Evolutionary conservation across 257 asterid species (phyloP).

Genomic region (Schizonepeta tenuifolia): DNA sequence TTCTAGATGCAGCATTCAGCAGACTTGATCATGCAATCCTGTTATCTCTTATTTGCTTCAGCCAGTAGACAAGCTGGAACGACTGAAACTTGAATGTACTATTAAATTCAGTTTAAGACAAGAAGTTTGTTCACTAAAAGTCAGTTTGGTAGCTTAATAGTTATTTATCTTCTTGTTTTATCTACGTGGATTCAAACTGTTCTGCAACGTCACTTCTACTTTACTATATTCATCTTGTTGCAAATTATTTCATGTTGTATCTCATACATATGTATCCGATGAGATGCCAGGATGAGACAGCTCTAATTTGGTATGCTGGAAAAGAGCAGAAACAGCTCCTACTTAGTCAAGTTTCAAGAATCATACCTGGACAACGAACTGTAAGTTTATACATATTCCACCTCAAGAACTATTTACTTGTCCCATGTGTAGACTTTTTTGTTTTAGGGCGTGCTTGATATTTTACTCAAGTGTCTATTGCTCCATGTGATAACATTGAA

Average conservation of each 20-base stretch:
- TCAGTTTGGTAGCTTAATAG: constrained; percentile 5
- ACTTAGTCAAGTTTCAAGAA: constrained; percentile 63
- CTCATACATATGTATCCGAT: constrained; percentile 10
- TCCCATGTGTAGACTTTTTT: background rate
- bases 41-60: constrained; percentile 11
- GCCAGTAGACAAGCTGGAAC: constrained; percentile 12
- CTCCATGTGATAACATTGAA: background rate
- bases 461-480: constrained; percentile 2
- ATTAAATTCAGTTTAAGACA: background rate
- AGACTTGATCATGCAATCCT: no score
- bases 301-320: constrained; percentile 65
- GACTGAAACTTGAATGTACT: background rate
- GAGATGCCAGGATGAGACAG: constrained; percentile 63
- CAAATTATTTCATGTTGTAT: constrained; percentile 1
- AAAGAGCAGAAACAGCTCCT: constrained; percentile 64
- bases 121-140: background rate
- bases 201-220: background rate
- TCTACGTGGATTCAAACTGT: constrained; percentile 7
- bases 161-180: background rate
- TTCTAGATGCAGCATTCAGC: no score
- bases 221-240: constrained; percentile 16
- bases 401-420: constrained; percentile 18
- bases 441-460: background rate
- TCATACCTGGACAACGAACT: constrained; percentile 82
- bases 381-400: constrained; percentile 49